These are phyloP conservation scores for Geum urbanum DNA, from an alignment of 306 rosid genomes.

Conservation along the genomic window DNA sequence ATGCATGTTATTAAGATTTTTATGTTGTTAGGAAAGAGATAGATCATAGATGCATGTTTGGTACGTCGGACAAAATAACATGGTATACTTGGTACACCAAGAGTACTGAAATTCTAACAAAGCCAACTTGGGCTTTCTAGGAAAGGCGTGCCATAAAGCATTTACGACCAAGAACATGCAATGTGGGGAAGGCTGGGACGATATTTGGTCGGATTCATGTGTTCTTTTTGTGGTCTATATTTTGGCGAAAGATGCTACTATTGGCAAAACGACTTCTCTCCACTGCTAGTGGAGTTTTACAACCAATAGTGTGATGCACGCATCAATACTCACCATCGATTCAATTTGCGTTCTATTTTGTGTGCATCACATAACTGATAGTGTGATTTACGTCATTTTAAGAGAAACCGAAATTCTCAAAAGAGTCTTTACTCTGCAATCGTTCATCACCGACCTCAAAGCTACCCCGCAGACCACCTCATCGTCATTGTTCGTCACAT, in stretches of 20 bases:
- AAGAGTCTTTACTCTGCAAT: too few relatives aligned
- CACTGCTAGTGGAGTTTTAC: too few relatives aligned
- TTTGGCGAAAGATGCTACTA: neutral
- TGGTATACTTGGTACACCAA: neutral
- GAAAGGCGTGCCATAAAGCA: neutral
- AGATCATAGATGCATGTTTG: neutral
- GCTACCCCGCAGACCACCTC: too few relatives aligned
- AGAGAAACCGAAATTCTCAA: too few relatives aligned
- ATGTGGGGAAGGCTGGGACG: slow-evolving; percentile 19
- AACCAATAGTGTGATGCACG: too few relatives aligned
- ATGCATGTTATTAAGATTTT: slow-evolving; percentile 11
- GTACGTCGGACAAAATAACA: neutral
- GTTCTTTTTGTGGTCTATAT: slow-evolving; percentile 2
- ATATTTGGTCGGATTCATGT: slow-evolving; percentile 25
- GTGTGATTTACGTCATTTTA: too few relatives aligned
- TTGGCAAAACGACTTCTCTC: too few relatives aligned
- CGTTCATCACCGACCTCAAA: too few relatives aligned
- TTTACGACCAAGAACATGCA: slow-evolving; percentile 15
- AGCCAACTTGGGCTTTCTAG: slow-evolving; percentile 7
- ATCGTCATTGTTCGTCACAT: too few relatives aligned
- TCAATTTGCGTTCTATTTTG: too few relatives aligned
- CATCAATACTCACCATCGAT: too few relatives aligned
- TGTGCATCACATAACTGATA: too few relatives aligned
- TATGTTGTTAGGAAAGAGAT: slow-evolving; percentile 4
- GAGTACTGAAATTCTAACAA: slow-evolving; percentile 5